Base-by-base conservation (phyloP, 495 filamentous ascomycete species). In the Penicillium egyptiacum region DNA sequence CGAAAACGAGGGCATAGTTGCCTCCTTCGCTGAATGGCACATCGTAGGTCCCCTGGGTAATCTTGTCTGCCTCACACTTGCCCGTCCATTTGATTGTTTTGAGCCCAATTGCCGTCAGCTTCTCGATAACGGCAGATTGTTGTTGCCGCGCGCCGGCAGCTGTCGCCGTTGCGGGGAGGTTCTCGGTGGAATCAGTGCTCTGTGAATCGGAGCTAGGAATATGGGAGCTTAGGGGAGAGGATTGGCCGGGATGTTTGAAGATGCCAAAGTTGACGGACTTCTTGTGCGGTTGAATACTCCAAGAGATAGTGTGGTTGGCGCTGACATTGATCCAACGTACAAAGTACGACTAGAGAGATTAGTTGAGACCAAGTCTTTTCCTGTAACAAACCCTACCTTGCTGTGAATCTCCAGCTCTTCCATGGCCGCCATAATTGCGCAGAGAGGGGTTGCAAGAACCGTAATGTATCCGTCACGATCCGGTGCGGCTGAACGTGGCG, bases 261-360 rank as follows among this genome's bases (percentile, higher is more conserved):
- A 98, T 87, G 66, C 89, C 95, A 68, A 98, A 96, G 74, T 97
- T 96, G 70, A 98, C 86, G 23, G 92, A 96, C 73, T 96, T 96
- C 79, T 93, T 96, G 68, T 97, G 91, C 7, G 94, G 95, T 64
- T 98, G 90, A 23, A 98, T 85, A 67, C 90, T 96, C 94, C 94
- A 98, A 6, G 92, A 96, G 64, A 98, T 94, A 57, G 94, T 96
- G 69, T 96, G 87, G 47, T 85, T 86, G 55, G 86, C 86, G 47
- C 90, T 86, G 55, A 97, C 93, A 64, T 89, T 85, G 59, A 98
- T 88, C 95, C 95, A 98, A 64, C 94, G 91, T 42, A 98, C 89
- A 62, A 98, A 90, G 74, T 98, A 98, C 40, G 91, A 95, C 94
- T 98, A 63, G 10, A 39, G 6, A 20, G 17, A n/a, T 55, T 17